These are phyloP conservation scores for Trametes coccinea DNA, from an alignment of 768 basidiomycete species.

Conservation along the genomic window DNA sequence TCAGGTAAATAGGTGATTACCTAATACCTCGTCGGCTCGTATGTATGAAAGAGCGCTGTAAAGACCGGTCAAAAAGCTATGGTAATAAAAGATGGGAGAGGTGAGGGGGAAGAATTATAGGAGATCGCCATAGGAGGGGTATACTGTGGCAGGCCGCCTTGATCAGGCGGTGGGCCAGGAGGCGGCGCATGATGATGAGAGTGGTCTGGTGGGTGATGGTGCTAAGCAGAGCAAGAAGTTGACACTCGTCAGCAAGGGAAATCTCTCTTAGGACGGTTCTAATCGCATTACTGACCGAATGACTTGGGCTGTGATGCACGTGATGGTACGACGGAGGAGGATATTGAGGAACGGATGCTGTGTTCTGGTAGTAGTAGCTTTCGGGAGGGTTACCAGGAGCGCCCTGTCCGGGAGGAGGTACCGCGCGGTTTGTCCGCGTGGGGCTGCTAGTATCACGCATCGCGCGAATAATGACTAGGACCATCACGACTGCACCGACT, in stretches of 20 bases:
- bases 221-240: neutral
- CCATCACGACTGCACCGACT: neutral
- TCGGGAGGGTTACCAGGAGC: constrained; percentile 13
- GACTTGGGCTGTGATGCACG: constrained; percentile 1
- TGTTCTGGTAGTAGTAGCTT: constrained; percentile 1
- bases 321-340: constrained; percentile 13
- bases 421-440: neutral
- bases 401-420: constrained; percentile 1
- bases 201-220: constrained; percentile 1
- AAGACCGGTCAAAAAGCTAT: neutral
- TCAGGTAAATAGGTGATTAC: neutral
- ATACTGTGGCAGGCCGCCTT: constrained; percentile 4
- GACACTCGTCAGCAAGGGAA: neutral
- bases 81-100: no score
- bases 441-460: constrained; percentile 6
- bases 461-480: neutral
- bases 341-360: constrained; percentile 19
- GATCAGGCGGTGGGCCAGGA: constrained; percentile 3
- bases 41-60: neutral
- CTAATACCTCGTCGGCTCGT: neutral
- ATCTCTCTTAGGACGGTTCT: neutral
- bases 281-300: constrained; percentile 11
- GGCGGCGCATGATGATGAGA: constrained; percentile 11
- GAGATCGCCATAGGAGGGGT: no score
- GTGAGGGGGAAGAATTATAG: no score